Evolutionary conservation across 2,329 filamentous ascomycete genomes (phyloP).

Genomic region (Paecilomyces variotii): DNA sequence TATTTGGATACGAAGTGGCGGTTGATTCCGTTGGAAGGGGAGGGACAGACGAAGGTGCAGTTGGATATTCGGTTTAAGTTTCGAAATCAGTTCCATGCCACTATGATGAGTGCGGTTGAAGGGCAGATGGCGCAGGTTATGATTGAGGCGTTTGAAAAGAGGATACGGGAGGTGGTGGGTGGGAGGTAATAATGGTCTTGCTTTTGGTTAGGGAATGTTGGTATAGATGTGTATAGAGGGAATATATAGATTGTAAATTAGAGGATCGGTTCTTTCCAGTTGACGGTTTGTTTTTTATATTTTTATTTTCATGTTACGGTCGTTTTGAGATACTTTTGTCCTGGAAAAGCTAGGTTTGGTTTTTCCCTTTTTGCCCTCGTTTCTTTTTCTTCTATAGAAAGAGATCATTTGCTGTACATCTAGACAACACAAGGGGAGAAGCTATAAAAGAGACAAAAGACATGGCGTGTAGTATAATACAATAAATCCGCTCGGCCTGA

Average conservation of each 20-base stretch:
- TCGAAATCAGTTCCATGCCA: slow-evolving; percentile 77
- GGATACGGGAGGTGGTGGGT: slow-evolving; percentile 55
- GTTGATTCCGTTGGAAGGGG: slow-evolving; percentile 28
- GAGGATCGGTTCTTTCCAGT: neutral
- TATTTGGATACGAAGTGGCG: slow-evolving; percentile 38
- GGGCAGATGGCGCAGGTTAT: slow-evolving; percentile 79
- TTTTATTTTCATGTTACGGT: neutral
- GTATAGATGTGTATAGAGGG: neutral
- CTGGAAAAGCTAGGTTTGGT: slow-evolving; percentile 1
- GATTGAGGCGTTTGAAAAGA: slow-evolving; percentile 86
- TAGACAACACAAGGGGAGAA: slow-evolving; percentile 1
- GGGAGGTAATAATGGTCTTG: neutral
- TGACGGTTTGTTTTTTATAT: neutral
- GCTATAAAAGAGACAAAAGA: neutral
- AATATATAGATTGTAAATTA: neutral
- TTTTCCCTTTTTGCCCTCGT: slow-evolving; percentile 5
- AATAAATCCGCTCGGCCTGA: neutral
- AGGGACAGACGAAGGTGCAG: slow-evolving; percentile 57
- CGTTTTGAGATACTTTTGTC: neutral
- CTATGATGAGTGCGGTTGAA: slow-evolving; percentile 71
- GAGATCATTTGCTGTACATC: slow-evolving; percentile 12
- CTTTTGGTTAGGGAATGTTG: neutral
- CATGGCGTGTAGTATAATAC: slow-evolving; percentile 1
- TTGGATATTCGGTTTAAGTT: slow-evolving; percentile 77
- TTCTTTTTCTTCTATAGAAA: slow-evolving; percentile 1